A percentile compares a stretch with the other conserved stretches of the same genome.
These are phyloP conservation scores for Cystoisospora suis DNA, from an alignment of 169 alveolate genomes.

Conservation along the genomic window DNA sequence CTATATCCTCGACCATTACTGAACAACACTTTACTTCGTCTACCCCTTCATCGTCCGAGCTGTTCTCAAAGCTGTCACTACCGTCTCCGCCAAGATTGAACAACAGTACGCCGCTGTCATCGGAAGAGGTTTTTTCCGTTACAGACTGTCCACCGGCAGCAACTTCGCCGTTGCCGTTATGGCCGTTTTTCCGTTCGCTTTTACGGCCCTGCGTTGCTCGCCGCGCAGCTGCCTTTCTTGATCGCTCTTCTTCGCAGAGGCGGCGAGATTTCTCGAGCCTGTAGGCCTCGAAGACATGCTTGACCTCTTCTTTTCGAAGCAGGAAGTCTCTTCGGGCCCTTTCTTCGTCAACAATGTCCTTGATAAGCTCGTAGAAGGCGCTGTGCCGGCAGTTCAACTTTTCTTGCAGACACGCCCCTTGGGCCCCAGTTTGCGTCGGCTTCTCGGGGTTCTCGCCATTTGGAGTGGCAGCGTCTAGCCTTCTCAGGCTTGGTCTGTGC, in stretches of 20 bases:
- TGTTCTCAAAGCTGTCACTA: background rate
- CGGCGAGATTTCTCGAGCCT: background rate
- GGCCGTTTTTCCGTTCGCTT: no score
- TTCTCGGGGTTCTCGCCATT: background rate
- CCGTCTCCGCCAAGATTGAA: no score
- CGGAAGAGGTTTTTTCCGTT: no score
- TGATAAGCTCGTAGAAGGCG: background rate
- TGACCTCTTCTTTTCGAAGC: slow-evolving; percentile 15
- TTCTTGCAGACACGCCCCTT: background rate
- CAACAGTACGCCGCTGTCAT: no score
- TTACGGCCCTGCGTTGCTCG: no score
- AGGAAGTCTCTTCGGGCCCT: slow-evolving; percentile 27
- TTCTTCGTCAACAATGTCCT: slow-evolving; percentile 21
- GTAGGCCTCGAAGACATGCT: slow-evolving; percentile 29
- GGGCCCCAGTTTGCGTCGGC: background rate
- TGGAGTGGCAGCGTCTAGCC: no score
- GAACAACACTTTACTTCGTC: background rate
- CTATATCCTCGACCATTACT: background rate
- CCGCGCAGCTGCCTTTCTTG: background rate
- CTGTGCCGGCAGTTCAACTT: background rate
- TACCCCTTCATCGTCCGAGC: background rate
- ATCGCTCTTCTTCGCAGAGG: background rate
- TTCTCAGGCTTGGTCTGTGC: background rate
- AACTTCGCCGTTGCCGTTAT: no score
- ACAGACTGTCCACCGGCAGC: no score